Percentiles rank a stretch among this genome's conserved stretches.
These are phyloP conservation scores for Talaromyces adpressus DNA, from an alignment of 495 filamentous ascomycete genomes.

Conservation along the genomic window DNA sequence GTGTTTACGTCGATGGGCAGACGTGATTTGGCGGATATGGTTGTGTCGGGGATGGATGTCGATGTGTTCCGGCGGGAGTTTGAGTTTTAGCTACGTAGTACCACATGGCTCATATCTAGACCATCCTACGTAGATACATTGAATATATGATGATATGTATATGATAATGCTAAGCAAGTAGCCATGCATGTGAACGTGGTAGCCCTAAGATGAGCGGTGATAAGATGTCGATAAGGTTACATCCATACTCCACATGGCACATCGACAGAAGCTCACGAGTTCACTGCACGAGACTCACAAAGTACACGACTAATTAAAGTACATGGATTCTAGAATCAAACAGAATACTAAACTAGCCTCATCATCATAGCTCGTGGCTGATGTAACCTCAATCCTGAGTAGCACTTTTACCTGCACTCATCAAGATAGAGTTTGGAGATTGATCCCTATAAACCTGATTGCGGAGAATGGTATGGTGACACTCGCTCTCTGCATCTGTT, in stretches of 20 bases:
- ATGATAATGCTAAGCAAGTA: not conserved
- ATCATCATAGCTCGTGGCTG: not conserved
- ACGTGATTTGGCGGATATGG: conserved; percentile 78
- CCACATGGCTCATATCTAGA: not conserved
- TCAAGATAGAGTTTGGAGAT: not conserved
- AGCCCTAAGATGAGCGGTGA: not conserved
- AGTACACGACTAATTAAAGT: not conserved
- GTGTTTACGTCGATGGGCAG: conserved; percentile 94
- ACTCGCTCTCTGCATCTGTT: not conserved
- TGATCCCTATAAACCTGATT: not conserved
- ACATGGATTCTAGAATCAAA: not conserved
- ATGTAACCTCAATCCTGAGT: not conserved
- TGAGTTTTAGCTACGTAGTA: conserved; percentile 48
- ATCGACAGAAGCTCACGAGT: not conserved
- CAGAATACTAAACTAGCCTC: not conserved
- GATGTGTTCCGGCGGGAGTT: conserved; percentile 79
- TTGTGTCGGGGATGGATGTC: conserved; percentile 83
- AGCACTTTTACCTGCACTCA: not conserved
- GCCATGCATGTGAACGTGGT: not conserved
- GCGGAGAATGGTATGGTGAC: not conserved
- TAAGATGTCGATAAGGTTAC: not conserved
- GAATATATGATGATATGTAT: not conserved
- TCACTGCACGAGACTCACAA: not conserved
- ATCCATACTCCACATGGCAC: not conserved
- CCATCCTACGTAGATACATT: not conserved